Base-by-base conservation (phyloP, 768 basidiomycete genomes). In the Dentipellis sp. region DNA sequence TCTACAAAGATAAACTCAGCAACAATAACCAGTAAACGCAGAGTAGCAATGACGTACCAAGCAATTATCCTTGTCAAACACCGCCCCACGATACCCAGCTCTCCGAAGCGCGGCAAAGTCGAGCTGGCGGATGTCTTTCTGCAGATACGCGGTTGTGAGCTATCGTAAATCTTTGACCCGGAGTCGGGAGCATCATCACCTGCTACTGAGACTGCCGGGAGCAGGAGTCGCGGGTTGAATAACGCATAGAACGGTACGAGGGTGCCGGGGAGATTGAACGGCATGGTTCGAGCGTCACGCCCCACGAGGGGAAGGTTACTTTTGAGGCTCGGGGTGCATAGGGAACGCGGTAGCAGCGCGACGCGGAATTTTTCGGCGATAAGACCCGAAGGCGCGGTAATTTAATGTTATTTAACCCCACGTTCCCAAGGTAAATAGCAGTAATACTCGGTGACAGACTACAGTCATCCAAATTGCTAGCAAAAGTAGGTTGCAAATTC, bases 1-100 rank as follows among this genome's bases (percentile, higher is more conserved):
- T 95, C 95, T 97, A 50, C 22, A 29, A 5, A 21, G n/a, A 14
- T 21, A 2, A 9, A 2, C 22, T 22, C 56, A 19, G 29, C 36
- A 36, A 55, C 53, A 10, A 64, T 10, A 19, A 11, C 22, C 34
- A 10, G 10, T 17, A 1, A 36, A 14, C 35, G 14, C 29, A 7
- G 6, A 34, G 29, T 8, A 1, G 37, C 50, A 50, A 4, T 16
- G 3, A 72, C 86, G 29, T 60, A 91, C 95, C 61, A 98, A 71
- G 66, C 95, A 98, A 64, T 99, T 98, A 66, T 99, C 95, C 72
- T 98, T 97, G 78, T 98, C 95, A 62, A 98, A 88, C 1, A 99
- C 83, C 3, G 87, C 90, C n/a, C 89, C 93, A 48, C 83, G 80
- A 67, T 91, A 94, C 4, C 94, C 93, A 8, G 84, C 81, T 56